Percentiles rank a stretch among this genome's conserved stretches.
These are phyloP conservation scores for Albifimbria verrucaria DNA, from an alignment of 2,329 filamentous ascomycete genomes.

Conservation along the genomic window DNA sequence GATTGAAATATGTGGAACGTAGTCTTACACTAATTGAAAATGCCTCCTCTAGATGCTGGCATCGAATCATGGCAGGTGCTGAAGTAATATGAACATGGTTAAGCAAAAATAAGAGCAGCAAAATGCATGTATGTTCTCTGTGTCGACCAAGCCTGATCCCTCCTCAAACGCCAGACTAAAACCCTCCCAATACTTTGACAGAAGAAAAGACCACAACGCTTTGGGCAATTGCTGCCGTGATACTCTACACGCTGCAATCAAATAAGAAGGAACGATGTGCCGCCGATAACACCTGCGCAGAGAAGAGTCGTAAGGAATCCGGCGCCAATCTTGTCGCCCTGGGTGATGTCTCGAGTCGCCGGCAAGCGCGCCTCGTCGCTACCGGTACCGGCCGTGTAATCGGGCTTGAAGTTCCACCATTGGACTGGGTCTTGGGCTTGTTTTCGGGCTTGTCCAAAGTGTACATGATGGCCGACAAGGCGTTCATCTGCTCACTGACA, in stretches of 20 bases:
- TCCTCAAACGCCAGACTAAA: not conserved
- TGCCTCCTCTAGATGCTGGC: not conserved
- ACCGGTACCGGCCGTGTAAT: conserved; percentile 42
- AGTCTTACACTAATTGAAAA: not conserved
- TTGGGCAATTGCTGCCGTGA: not conserved
- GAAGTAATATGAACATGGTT: no score
- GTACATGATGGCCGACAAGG: conserved; percentile 60
- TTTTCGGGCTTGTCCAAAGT: conserved; percentile 40
- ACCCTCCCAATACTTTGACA: not conserved
- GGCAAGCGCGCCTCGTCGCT: conserved; percentile 23
- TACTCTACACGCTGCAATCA: not conserved
- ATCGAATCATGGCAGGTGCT: not conserved
- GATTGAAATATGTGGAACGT: not conserved
- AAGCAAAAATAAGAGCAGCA: no score
- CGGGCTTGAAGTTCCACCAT: conserved; percentile 58
- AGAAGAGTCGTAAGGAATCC: conserved; percentile 53
- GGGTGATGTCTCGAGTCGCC: conserved; percentile 36
- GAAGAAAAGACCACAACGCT: not conserved
- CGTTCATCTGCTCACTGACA: conserved; percentile 69
- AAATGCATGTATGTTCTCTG: not conserved
- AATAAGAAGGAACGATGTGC: not conserved
- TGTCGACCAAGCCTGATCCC: not conserved
- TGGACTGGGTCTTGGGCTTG: conserved; percentile 50
- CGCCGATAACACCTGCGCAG: conserved; percentile 39
- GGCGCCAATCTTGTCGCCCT: conserved; percentile 51